Percentiles rank a stretch among this genome's conserved stretches.
phyloP scores from a whole-genome alignment of 2,329 filamentous ascomycete species.

The Nothophaeocryptopus gaeumannii region DNA sequence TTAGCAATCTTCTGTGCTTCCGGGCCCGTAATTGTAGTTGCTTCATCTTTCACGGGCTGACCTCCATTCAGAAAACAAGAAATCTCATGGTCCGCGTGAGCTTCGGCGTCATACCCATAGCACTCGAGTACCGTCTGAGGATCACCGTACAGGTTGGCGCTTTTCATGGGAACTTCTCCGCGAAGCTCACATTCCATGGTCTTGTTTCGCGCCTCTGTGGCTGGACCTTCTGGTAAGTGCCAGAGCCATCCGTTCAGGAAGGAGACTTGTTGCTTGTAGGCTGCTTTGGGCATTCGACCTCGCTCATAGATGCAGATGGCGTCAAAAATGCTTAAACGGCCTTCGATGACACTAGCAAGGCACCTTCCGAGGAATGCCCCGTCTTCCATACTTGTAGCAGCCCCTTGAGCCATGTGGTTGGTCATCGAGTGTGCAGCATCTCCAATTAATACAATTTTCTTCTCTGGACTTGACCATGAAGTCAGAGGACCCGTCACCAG shows the following conservation, averaged over 20 bases:
- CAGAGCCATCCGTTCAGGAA: constrained; percentile 39
- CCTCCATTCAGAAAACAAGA: constrained; percentile 27
- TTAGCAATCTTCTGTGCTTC: constrained; percentile 36
- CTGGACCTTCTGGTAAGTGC: constrained; percentile 38
- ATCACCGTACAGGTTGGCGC: constrained; percentile 43
- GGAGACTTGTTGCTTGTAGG: constrained; percentile 43
- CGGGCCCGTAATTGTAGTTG: constrained; percentile 31
- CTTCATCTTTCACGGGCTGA: constrained; percentile 28
- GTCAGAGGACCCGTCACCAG: constrained; percentile 44
- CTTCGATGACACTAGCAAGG: constrained; percentile 37
- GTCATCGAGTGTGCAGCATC: constrained; percentile 45
- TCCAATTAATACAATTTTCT: constrained; percentile 46
- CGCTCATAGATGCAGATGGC: constrained; percentile 42
- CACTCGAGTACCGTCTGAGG: constrained; percentile 38
- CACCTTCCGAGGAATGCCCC: constrained; percentile 40
- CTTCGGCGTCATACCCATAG: constrained; percentile 44
- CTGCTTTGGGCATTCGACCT: constrained; percentile 44
- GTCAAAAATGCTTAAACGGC: constrained; percentile 34
- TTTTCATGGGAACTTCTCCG: constrained; percentile 37
- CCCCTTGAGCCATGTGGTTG: constrained; percentile 38
- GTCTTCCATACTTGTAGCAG: constrained; percentile 21
- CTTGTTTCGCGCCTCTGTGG: constrained; percentile 37
- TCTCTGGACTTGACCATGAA: constrained; percentile 42
- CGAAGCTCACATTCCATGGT: constrained; percentile 38
- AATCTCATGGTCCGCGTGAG: constrained; percentile 36